Evolutionary conservation across 768 basidiomycete genomes (phyloP).

Genomic region (Lentinus tigrinus): DNA sequence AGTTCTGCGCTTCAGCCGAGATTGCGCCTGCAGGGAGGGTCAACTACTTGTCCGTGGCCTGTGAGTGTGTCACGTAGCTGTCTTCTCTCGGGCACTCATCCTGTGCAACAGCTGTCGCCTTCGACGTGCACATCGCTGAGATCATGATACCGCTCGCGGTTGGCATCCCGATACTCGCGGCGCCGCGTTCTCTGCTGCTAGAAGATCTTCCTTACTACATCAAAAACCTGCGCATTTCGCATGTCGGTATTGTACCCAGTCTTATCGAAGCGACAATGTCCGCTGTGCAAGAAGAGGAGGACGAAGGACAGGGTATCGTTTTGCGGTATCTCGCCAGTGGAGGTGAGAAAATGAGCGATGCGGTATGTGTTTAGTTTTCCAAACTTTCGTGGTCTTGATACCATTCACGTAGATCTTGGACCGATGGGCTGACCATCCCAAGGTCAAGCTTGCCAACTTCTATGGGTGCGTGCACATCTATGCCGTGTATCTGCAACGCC

Average conservation of each 20-base stretch:
- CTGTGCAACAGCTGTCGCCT: slow-evolving; percentile 42
- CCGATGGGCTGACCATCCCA: slow-evolving; percentile 47
- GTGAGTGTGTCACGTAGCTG: slow-evolving; percentile 28
- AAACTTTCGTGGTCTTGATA: too few species aligned
- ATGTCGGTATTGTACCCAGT: slow-evolving; percentile 52
- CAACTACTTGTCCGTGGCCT: slow-evolving; percentile 39
- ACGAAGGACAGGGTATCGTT: slow-evolving; percentile 28
- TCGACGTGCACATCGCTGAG: slow-evolving; percentile 51
- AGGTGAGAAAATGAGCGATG: slow-evolving; percentile 53
- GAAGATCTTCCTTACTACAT: slow-evolving; percentile 44
- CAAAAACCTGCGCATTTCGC: slow-evolving; percentile 40
- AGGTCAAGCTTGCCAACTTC: slow-evolving; percentile 47
- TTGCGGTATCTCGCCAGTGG: slow-evolving; percentile 48
- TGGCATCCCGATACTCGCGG: slow-evolving; percentile 45
- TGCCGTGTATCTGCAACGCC: neutral
- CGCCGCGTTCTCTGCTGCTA: slow-evolving; percentile 37
- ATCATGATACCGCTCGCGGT: slow-evolving; percentile 40
- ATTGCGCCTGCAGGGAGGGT: slow-evolving; percentile 16
- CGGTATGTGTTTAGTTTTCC: slow-evolving; percentile 39
- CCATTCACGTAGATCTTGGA: slow-evolving; percentile 35
- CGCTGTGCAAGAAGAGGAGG: slow-evolving; percentile 29
- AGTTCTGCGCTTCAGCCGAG: slow-evolving; percentile 22
- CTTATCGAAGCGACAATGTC: slow-evolving; percentile 49
- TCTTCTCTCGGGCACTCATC: neutral
- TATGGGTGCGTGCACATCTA: slow-evolving; percentile 36